These are phyloP conservation scores for Didymosphaeria variabile DNA, from an alignment of 2,329 filamentous ascomycete species.

Conservation along the genomic window DNA sequence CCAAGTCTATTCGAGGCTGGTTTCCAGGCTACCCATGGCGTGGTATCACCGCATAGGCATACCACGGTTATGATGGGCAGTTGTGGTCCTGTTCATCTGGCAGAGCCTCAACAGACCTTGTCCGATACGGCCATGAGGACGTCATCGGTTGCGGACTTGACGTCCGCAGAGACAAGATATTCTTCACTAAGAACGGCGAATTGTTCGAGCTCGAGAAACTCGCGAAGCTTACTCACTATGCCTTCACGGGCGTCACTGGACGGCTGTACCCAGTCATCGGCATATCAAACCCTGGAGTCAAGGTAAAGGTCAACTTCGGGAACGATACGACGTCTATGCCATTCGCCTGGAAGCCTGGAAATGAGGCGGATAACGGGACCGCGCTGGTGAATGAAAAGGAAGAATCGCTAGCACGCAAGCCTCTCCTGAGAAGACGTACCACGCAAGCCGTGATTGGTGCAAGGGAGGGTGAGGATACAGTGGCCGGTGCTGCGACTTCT, in stretches of 20 bases:
- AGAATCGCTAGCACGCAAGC: not conserved
- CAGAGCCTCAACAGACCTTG: not conserved
- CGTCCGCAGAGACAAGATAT: not conserved
- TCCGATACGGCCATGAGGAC: conserved; percentile 2
- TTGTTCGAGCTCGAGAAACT: not conserved
- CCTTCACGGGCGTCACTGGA: not conserved
- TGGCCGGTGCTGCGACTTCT: not conserved
- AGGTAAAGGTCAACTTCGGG: conserved; percentile 9
- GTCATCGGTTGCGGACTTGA: conserved; percentile 2
- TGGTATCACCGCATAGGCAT: not conserved
- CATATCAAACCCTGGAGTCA: not conserved
- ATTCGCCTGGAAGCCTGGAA: conserved; percentile 4
- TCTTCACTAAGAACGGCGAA: conserved; percentile 11
- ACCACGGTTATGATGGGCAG: not conserved
- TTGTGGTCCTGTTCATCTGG: not conserved
- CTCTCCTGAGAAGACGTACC: not conserved
- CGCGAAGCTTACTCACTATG: not conserved
- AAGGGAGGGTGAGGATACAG: not conserved
- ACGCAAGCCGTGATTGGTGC: not conserved
- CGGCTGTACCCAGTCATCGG: conserved; percentile 4
- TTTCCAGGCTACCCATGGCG: not conserved
- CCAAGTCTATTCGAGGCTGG: not conserved
- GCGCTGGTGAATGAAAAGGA: not conserved
- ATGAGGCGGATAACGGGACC: conserved; percentile 1
- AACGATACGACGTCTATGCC: not conserved